phyloP scores from a whole-genome alignment of 2,329 filamentous ascomycete genomes.

The Fusarium udum region DNA sequence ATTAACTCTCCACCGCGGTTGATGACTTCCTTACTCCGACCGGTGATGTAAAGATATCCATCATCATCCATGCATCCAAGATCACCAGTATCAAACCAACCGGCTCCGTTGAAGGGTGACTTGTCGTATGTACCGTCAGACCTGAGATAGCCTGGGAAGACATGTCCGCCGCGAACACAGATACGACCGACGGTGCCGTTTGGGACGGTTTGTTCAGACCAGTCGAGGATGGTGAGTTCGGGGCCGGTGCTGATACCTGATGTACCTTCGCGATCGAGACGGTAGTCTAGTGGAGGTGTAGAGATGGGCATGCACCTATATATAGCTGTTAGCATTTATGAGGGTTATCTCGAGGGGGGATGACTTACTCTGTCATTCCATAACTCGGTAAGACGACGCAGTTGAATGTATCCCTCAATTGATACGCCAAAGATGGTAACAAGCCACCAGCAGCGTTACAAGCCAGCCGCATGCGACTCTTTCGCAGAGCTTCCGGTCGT shows the following conservation, averaged over 20 bases:
- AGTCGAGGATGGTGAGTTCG: slow-evolving; percentile 1
- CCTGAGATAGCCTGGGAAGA: background rate
- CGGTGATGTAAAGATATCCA: slow-evolving; percentile 13
- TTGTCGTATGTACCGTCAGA: background rate
- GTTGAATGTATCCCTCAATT: background rate
- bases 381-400: slow-evolving; percentile 6
- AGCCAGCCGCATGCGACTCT: background rate
- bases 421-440: background rate
- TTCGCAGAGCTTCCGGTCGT: background rate
- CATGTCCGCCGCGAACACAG: slow-evolving; percentile 3
- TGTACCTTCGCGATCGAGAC: slow-evolving; percentile 1
- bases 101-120: background rate
- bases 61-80: slow-evolving; percentile 1
- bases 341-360: fast-evolving
- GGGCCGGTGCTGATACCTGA: slow-evolving; percentile 13
- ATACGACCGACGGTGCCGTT: background rate
- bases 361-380: slow-evolving; percentile 17
- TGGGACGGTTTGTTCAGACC: background rate
- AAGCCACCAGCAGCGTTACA: slow-evolving; percentile 9
- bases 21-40: slow-evolving; percentile 11
- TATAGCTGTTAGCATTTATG: fast-evolving
- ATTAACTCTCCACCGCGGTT: slow-evolving; percentile 4
- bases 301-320: slow-evolving; percentile 5
- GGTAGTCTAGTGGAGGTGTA: background rate
- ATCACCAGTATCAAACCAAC: slow-evolving; percentile 7